These are phyloP conservation scores for Herpotrichia juniperi DNA, from an alignment of 2,329 filamentous ascomycete species.

Conservation along the genomic window DNA sequence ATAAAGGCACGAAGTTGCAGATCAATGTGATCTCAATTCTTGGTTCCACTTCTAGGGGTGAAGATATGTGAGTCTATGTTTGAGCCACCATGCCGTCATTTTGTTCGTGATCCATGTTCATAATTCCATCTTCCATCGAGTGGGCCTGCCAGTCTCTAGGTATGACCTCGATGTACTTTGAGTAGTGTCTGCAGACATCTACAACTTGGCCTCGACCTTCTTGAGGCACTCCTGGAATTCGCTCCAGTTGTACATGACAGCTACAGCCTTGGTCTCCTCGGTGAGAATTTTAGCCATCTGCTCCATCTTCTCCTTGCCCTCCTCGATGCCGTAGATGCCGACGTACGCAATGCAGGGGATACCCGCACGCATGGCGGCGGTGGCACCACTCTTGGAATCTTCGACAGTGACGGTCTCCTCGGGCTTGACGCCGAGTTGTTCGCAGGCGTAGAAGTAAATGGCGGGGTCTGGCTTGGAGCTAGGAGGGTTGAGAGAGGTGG, in stretches of 20 bases:
- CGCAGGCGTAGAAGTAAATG: conserved; percentile 80
- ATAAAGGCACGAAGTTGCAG: background rate
- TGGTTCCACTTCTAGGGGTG: background rate
- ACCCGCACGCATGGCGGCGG: conserved; percentile 75
- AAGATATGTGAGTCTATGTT: conserved; percentile 1
- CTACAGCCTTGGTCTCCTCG: conserved; percentile 54
- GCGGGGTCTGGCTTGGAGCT: conserved; percentile 91
- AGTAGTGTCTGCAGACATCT: conserved; percentile 11
- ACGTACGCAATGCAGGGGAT: conserved; percentile 87
- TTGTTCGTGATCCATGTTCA: background rate
- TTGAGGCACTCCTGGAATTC: conserved; percentile 57
- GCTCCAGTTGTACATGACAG: conserved; percentile 60
- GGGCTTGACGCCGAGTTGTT: conserved; percentile 73
- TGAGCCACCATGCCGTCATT: background rate
- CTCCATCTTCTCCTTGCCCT: conserved; percentile 50
- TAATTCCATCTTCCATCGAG: background rate
- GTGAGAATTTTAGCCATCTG: conserved; percentile 57
- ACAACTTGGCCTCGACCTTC: conserved; percentile 53
- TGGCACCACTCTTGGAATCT: conserved; percentile 85
- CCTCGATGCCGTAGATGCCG: conserved; percentile 62
- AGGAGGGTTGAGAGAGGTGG: conserved; percentile 76
- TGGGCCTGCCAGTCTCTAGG: background rate
- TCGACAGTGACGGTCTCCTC: conserved; percentile 81
- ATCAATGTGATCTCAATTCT: background rate
- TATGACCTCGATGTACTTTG: background rate